Evolutionary conservation across 345 rosid genomes (phyloP), one percentile per base, ranked within the genome.

Genomic region (Melastoma malabathricum): DNA sequence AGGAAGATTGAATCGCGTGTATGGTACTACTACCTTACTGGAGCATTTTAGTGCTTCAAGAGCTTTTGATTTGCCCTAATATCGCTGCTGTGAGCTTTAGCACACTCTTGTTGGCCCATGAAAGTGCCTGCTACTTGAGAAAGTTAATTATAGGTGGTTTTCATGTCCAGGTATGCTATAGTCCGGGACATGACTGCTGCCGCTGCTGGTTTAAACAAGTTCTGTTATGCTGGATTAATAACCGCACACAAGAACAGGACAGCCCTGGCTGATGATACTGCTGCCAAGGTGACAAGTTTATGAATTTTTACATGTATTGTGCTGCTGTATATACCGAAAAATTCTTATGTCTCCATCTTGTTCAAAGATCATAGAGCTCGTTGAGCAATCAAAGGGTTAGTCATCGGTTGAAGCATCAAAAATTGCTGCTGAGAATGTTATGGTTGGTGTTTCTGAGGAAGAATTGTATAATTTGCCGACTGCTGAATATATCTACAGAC

Each of bases 101-200:
- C 25, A 22, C 25, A 22, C 25, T 22, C 25, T 22, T 22, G 25
- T 22, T 34, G 41, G 12, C 41, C 10, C 12, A 9, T 31, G 41
- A 12, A 34, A 34, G 41, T 34, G 12, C 41, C 12, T 34, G 41
- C 12, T 34, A 34, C 41, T 34, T 34, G 12, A 34, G 41, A 34
- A 34, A 34, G 41, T 12, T 34, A 34, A 34, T 34, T 34, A 34
- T 34, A 8, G 41, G 12, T 34, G 12, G 20, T 43, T 43, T 48
- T 19, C 47, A 44, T 62, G 55, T 62, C 52, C 78, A 87, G 97
- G 59, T 75, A 75, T 60, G 88, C 84, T 34, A 84, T 92, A 62
- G 86, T 92, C 20, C 88, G 95, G 52, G 98, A 92, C 70, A 92
- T 92, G 98, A 82, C 98, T 61, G 90, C 94, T 47, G 95, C 89